Percentiles rank a stretch among this genome's conserved stretches.
These are phyloP conservation scores for Beauveria medogensis DNA, from an alignment of 2,329 filamentous ascomycete genomes.

Conservation along the genomic window DNA sequence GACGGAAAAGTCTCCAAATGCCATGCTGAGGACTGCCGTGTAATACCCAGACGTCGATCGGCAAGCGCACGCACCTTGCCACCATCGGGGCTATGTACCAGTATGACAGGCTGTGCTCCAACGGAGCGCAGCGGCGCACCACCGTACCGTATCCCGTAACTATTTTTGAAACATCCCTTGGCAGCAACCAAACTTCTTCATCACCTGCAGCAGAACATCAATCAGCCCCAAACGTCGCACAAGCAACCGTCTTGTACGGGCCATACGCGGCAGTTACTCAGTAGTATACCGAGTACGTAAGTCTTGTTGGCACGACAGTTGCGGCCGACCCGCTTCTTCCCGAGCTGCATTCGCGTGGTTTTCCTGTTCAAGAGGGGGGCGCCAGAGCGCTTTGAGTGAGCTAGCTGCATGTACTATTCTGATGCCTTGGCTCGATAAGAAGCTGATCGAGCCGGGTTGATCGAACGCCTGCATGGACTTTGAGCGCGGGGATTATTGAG, in stretches of 20 bases:
- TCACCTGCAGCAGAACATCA: too few species aligned
- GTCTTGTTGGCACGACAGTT: not conserved
- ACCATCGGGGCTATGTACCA: not conserved
- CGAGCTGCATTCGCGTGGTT: not conserved
- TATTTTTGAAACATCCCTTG: slow-evolving; percentile 1
- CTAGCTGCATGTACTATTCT: not conserved
- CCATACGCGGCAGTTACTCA: not conserved
- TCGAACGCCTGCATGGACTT: not conserved
- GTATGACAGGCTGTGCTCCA: not conserved
- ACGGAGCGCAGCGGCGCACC: too few species aligned
- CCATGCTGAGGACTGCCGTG: not conserved
- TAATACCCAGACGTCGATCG: not conserved
- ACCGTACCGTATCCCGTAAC: not conserved
- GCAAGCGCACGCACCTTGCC: not conserved
- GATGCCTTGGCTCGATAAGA: not conserved
- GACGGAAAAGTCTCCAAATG: not conserved
- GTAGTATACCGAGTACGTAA: not conserved
- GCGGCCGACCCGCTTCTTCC: not conserved
- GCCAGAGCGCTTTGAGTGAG: not conserved
- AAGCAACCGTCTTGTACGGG: not conserved
- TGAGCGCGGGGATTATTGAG: not conserved
- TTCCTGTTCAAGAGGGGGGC: not conserved
- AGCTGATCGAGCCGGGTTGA: not conserved
- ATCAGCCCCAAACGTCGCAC: not conserved
- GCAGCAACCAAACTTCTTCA: too few species aligned